Conservation (phyloP, 495 filamentous ascomycete species). For the Trichoderma gamsii region DNA sequence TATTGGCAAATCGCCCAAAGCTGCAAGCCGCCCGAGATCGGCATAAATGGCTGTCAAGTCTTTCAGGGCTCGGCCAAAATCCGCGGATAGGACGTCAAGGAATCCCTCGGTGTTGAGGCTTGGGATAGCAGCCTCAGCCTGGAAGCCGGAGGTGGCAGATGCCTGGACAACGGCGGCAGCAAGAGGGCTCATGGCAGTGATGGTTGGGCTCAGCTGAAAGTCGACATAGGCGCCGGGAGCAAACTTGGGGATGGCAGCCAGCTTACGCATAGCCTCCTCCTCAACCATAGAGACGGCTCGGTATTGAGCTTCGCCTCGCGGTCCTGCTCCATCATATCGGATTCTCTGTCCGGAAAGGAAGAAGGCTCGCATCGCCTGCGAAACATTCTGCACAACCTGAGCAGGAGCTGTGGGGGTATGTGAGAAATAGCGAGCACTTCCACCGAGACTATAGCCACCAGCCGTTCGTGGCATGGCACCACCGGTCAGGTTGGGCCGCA, state of each 20-base stretch:
- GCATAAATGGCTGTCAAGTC: slow-evolving; percentile 73
- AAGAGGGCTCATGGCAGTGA: slow-evolving; percentile 71
- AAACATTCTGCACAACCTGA: slow-evolving; percentile 92
- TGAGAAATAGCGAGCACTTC: slow-evolving; percentile 79
- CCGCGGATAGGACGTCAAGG: slow-evolving; percentile 73
- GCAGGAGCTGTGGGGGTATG: slow-evolving; percentile 78
- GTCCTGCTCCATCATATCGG: slow-evolving; percentile 68
- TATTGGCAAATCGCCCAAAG: slow-evolving; percentile 78
- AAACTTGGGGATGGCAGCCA: slow-evolving; percentile 46
- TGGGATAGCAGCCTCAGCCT: slow-evolving; percentile 32
- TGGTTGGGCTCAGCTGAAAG: slow-evolving; percentile 78
- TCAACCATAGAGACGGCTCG: slow-evolving; percentile 62
- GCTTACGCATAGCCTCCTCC: slow-evolving; percentile 58
- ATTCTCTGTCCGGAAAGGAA: slow-evolving; percentile 80
- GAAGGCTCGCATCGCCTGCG: slow-evolving; percentile 82
- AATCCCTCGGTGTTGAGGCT: slow-evolving; percentile 74
- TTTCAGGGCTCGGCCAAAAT: slow-evolving; percentile 82
- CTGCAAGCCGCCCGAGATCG: slow-evolving; percentile 70
- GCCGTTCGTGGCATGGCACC: slow-evolving; percentile 78
- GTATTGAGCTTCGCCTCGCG: slow-evolving; percentile 70
- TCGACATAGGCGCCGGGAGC: slow-evolving; percentile 75
- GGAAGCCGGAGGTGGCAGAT: slow-evolving; percentile 24
- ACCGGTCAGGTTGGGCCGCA: slow-evolving; percentile 88
- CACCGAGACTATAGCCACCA: slow-evolving; percentile 72
- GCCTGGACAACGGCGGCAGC: slow-evolving; percentile 36